Evolutionary conservation across 257 asterid genomes (phyloP), one percentile per base, ranked within the genome.

Genomic region (Penstemon eatonii): DNA sequence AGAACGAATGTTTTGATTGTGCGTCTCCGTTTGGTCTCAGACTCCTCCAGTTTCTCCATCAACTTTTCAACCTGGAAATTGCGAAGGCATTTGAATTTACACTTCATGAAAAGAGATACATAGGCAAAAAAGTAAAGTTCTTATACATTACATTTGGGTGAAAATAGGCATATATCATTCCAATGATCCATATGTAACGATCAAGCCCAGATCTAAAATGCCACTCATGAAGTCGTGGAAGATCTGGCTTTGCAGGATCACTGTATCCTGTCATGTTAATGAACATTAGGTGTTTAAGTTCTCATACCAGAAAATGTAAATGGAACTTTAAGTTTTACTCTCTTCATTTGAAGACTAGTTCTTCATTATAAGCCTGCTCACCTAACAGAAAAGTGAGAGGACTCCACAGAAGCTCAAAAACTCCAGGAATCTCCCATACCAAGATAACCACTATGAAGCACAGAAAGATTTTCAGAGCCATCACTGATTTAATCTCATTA

Each of bases 371-470:
- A 15, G 41, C 64, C 58, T 8, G 74, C 91, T n/a, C 74, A 90
- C 99, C 97, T 81, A 93, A 70, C 49, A 90, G 65, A 64, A 84
- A 83, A n/a, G 89, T 33, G 74, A 88, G 76, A 59, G 97, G 97
- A 73, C 92, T 68, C 97, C 99, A 90, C 47, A 93, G 53, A 76
- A 90, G 70, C 18, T 89, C 83, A 67, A 93, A 93, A 75, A 90
- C 89, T 76, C 99, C 99, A 53, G 97, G 99, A 75, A 93, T 72
- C 83, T 93, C 99, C 98, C 99, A 93, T 68, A 89, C 79, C 79
- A 93, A 76, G 80, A 93, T 80, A 71, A 93, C 99, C 83, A 93
- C 95, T 11, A 86, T 55, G 76, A 90, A 87, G 87, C 97, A 87
- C 73, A 77, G 67, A 65, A 83, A 74, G 25, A 90, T 38, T 79